Base-by-base conservation (phyloP, 2,329 filamentous ascomycete species). In the Calonectria pteridis region DNA sequence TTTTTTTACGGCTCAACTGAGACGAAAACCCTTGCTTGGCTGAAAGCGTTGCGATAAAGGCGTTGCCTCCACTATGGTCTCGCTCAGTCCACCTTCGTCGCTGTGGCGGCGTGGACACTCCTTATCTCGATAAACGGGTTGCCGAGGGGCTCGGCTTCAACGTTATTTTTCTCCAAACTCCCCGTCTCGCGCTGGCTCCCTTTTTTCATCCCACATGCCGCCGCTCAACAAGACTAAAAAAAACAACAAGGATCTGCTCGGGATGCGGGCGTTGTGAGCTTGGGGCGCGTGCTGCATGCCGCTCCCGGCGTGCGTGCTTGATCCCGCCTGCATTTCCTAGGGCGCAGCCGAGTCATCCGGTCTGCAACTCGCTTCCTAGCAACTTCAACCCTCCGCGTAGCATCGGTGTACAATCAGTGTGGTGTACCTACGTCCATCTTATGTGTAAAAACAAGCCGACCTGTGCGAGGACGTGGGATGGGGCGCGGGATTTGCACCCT, bases 401-500 rank as follows among this genome's bases (percentile, higher is more conserved):
- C 23, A 40, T 71, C 23, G 33, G 16, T 46, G 55, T 29, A 16
- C 20, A 59, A 35, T 29, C 59, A 35, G 35, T 50, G 29, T 46
- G 40, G 28, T 23, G 62, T 66, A 51, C 69, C 40, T 71, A 62
- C 51, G 62, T 59, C 50, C 29, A 71, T 50, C 29, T 33, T 26
- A 71, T 40, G 64, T 37, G 18, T 7, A 35, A 51, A 51, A 62
- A 67, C 63, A 67, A 23, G 50, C 14, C 50, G 23, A 50, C 28
- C 50, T 59, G 37, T 28, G 62, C 31, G n/a, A 51, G 29, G n/a
- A 9, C 55, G 40, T 49, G 40, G 65, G 16, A 51, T 35, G 40
- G 40, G 29, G 33, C 68, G 50, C 49, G 68, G 67, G 51, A 71
- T 62, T 59, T 51, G 62, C 31, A 40, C 37, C 69, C 69, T 33